Percentiles rank a stretch among this genome's conserved stretches.
Evolutionary conservation across 108 stramenopile species (phyloP).

Genomic region (Conticribra guillardii): DNA sequence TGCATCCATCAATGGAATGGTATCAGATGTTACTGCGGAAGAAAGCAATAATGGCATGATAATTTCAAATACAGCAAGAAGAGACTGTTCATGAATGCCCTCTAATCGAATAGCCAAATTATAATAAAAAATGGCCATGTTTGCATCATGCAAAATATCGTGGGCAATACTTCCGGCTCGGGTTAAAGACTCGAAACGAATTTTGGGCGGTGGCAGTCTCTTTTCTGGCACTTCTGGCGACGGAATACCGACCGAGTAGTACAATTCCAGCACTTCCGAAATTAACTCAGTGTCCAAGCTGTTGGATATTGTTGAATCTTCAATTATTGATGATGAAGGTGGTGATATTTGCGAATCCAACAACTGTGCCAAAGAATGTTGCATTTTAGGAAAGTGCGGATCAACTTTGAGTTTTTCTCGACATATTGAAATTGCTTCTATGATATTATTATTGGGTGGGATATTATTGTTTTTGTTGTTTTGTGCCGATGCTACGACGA

Average conservation of each 20-base stretch:
- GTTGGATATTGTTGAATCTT: too few species aligned
- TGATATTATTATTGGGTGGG: slow-evolving; percentile 18
- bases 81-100: slow-evolving; percentile 14
- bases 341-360: slow-evolving; percentile 15
- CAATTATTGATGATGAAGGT: not conserved
- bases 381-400: slow-evolving; percentile 25
- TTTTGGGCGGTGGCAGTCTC: slow-evolving; percentile 16
- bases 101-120: slow-evolving; percentile 20
- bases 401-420: slow-evolving; percentile 29
- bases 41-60: slow-evolving; percentile 20
- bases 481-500: slow-evolving; percentile 17
- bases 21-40: too few species aligned
- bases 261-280: slow-evolving; percentile 15
- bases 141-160: slow-evolving; percentile 21
- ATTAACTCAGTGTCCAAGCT: slow-evolving; percentile 4
- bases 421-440: slow-evolving; percentile 26
- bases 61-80: slow-evolving; percentile 16
- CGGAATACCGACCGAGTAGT: slow-evolving; percentile 19
- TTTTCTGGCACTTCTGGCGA: slow-evolving; percentile 14
- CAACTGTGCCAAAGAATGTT: slow-evolving; percentile 30
- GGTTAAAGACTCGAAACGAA: slow-evolving; percentile 23
- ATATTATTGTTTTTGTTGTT: too few species aligned
- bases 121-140: slow-evolving; percentile 17
- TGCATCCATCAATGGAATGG: too few species aligned
- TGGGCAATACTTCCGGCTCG: slow-evolving; percentile 26